Evolutionary conservation across 352 stramenopile genomes (phyloP).

Genomic region (Phytophthora litchii): DNA sequence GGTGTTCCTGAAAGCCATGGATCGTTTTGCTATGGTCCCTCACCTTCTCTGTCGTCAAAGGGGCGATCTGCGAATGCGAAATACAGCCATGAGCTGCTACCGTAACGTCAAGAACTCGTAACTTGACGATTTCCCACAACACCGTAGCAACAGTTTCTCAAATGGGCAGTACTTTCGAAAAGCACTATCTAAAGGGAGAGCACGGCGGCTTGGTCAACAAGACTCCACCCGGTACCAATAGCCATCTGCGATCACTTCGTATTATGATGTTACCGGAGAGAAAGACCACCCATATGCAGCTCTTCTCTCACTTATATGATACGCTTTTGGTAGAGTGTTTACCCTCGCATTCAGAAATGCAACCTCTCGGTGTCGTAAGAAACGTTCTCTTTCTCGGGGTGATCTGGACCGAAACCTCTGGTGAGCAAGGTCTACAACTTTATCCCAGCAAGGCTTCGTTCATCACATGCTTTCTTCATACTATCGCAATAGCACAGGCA

Average conservation of each 20-base stretch:
- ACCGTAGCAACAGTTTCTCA: not conserved
- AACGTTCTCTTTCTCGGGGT: not conserved
- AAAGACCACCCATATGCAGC: slow-evolving; percentile 25
- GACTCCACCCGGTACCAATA: slow-evolving; percentile 1
- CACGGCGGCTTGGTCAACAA: slow-evolving; percentile 5
- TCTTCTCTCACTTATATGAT: slow-evolving; percentile 16
- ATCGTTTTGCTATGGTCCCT: no score
- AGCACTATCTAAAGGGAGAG: slow-evolving; percentile 6
- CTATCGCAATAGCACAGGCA: no score
- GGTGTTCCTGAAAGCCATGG: no score
- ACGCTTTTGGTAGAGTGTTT: slow-evolving; percentile 11
- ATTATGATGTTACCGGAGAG: not conserved
- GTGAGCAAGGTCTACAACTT: not conserved
- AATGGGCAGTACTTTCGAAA: slow-evolving; percentile 3
- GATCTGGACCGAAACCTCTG: not conserved
- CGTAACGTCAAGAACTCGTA: slow-evolving; percentile 14
- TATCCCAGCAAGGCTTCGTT: not conserved
- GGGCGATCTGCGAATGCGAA: not conserved
- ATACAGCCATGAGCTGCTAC: slow-evolving; percentile 11
- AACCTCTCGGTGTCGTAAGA: not conserved
- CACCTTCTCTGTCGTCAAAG: not conserved
- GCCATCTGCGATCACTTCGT: not conserved
- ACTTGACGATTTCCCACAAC: slow-evolving; percentile 8
- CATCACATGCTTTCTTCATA: not conserved
- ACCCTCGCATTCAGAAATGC: not conserved